phyloP scores from a whole-genome alignment of 768 basidiomycete species.

The Neoboletus subvelutipes region DNA sequence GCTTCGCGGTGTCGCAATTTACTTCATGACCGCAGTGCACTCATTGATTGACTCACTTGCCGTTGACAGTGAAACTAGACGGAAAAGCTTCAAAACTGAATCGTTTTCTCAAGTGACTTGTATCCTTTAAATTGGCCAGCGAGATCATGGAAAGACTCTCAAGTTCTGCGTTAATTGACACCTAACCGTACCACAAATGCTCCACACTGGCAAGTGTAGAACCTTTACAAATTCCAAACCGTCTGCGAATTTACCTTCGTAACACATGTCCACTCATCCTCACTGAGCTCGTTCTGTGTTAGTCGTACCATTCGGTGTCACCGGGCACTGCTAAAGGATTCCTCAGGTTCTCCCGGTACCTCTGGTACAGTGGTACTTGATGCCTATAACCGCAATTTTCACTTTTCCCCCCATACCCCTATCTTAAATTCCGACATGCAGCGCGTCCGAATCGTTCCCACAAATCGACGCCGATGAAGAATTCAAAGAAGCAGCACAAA shows the following conservation, averaged over 20 bases:
- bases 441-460: slow-evolving; percentile 59
- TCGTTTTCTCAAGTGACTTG: too few species aligned
- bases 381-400: slow-evolving; percentile 65
- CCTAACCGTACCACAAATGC: too few species aligned
- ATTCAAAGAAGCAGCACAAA: too few species aligned
- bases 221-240: not conserved
- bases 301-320: slow-evolving; percentile 91
- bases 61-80: too few species aligned
- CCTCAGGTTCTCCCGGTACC: slow-evolving; percentile 84
- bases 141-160: too few species aligned
- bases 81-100: too few species aligned
- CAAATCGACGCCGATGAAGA: too few species aligned
- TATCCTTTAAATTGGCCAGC: too few species aligned
- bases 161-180: too few species aligned
- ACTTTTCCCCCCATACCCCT: slow-evolving; percentile 77
- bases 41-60: too few species aligned
- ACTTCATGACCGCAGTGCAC: too few species aligned
- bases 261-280: not conserved
- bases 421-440: slow-evolving; percentile 89
- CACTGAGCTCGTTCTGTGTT: slow-evolving; percentile 10
- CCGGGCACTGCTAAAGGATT: slow-evolving; percentile 46
- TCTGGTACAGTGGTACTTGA: slow-evolving; percentile 92
- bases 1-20: too few species aligned
- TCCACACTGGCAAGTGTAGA: not conserved
- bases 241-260: slow-evolving; percentile 35